A percentile compares a stretch with the other conserved stretches of the same genome.
These are phyloP conservation scores for Comarum palustre DNA, from an alignment of 306 rosid species.

Conservation along the genomic window DNA sequence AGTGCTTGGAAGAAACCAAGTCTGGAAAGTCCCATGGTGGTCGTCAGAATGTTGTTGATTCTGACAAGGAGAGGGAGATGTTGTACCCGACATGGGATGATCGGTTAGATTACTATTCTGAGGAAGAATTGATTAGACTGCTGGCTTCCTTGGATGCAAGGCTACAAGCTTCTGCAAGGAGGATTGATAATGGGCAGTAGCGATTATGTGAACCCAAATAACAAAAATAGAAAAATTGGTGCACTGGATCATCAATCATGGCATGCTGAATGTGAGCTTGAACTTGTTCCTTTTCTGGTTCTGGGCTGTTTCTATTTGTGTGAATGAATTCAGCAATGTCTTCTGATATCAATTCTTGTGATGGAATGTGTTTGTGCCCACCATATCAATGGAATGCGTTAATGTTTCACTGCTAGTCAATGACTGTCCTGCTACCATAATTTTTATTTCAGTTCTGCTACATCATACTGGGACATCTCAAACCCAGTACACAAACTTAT, in stretches of 20 bases:
- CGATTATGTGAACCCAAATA: neutral
- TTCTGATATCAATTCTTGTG: slow-evolving; percentile 41
- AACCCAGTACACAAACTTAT: neutral
- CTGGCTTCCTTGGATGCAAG: neutral
- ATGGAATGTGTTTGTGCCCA: too few species aligned
- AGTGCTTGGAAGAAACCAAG: too few species aligned
- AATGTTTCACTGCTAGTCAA: too few species aligned
- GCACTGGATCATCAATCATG: neutral
- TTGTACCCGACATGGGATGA: neutral
- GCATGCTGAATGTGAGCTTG: neutral
- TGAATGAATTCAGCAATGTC: neutral
- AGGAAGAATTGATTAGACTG: neutral
- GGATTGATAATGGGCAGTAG: neutral
- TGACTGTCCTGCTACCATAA: too few species aligned
- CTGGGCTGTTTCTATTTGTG: neutral
- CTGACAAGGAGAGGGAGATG: neutral
- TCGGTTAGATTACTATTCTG: neutral
- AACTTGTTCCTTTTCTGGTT: neutral
- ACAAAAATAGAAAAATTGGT: neutral
- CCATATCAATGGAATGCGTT: too few species aligned
- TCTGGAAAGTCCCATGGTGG: neutral
- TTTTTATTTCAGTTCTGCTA: too few species aligned
- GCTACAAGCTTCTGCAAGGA: neutral
- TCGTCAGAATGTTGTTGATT: neutral
- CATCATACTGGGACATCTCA: too few species aligned